Conservation (phyloP, 768 basidiomycete genomes). For the Leucocoprinus birnbaumii region DNA sequence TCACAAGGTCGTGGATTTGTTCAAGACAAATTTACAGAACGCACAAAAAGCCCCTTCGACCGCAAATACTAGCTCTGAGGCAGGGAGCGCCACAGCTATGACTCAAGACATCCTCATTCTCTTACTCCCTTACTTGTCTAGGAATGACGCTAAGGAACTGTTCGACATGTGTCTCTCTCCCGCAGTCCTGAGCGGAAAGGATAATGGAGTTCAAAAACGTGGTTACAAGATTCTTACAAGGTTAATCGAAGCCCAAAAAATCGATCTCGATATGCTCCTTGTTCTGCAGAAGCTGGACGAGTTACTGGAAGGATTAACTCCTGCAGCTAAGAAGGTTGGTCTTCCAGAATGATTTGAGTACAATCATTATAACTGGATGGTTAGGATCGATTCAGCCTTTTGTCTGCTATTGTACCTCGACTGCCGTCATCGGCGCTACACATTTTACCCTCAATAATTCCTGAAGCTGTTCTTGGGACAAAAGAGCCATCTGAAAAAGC, state of each 20-base stretch:
- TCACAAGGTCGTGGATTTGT: constrained; percentile 68
- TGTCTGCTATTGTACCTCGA: constrained; percentile 62
- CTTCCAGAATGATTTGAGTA: neutral
- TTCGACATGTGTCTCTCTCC: constrained; percentile 67
- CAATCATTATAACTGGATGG: constrained; percentile 12
- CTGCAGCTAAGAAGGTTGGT: constrained; percentile 84
- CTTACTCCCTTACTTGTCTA: constrained; percentile 72
- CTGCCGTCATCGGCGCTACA: constrained; percentile 75
- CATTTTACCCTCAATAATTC: constrained; percentile 83
- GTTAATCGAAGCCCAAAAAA: constrained; percentile 62
- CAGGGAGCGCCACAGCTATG: constrained; percentile 53
- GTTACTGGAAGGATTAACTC: constrained; percentile 57
- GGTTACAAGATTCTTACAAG: constrained; percentile 86
- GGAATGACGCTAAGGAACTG: constrained; percentile 55
- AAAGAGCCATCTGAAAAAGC: constrained; percentile 97
- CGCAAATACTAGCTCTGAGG: constrained; percentile 30
- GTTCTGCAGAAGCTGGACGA: constrained; percentile 67
- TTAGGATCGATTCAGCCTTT: constrained; percentile 81
- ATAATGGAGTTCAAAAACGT: constrained; percentile 93
- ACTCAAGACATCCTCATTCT: constrained; percentile 85
- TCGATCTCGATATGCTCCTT: constrained; percentile 49
- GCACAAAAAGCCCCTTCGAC: constrained; percentile 27
- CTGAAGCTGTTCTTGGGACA: constrained; percentile 92
- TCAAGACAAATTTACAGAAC: constrained; percentile 59
- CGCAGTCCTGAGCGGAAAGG: constrained; percentile 69